Evolutionary conservation across 2,329 filamentous ascomycete genomes (phyloP), one percentile per base, ranked within the genome.

Genomic region (Periconia digitata): DNA sequence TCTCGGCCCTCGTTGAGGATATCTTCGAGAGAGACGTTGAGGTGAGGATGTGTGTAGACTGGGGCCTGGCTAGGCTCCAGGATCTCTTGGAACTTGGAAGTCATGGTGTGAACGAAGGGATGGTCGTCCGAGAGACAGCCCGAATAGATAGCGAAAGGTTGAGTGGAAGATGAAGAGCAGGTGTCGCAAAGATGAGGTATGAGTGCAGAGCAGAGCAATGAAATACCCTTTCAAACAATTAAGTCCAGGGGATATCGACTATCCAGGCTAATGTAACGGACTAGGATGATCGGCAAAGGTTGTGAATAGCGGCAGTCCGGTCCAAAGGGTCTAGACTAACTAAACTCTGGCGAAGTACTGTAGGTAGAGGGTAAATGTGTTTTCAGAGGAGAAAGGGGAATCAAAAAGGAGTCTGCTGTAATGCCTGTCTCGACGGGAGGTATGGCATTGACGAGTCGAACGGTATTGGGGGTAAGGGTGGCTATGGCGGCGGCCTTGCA

Each of bases 21-120:
- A 52, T 72, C 69, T 29, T 72, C 67, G 17, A 72, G 58, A 12
- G 63, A 70, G 53, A 72, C 68, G 46, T 72, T 72, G 54, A 70
- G 67, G 40, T 69, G 66, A 23, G 68, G 67, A 38, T 72, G 67
- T 18, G 62, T 66, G 52, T 67, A 68, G 34, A 54, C 55, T 10
- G 66, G 63, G 17, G 66, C 64, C 50, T 67, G 62, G n/a, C 54
- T 46, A 23, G 60, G 55, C 50, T 71, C 65, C 46, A 72, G 65
- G 54, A 70, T 66, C 44, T 72, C 70, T 43, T 67, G 66, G 42
- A 72, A 72, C 42, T 71, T 70, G 22, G 69, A 72, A 16, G 63
- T 56, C 61, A 70, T 70, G 49, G 47, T 57, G 47, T n/a, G 27
- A 10, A 32, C 27, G 27, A 32, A 15, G 27, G 27, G 10, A 32